Percentiles rank a stretch among this genome's conserved stretches.
phyloP scores from a whole-genome alignment of 345 rosid genomes.

The Rhodamnia argentea region DNA sequence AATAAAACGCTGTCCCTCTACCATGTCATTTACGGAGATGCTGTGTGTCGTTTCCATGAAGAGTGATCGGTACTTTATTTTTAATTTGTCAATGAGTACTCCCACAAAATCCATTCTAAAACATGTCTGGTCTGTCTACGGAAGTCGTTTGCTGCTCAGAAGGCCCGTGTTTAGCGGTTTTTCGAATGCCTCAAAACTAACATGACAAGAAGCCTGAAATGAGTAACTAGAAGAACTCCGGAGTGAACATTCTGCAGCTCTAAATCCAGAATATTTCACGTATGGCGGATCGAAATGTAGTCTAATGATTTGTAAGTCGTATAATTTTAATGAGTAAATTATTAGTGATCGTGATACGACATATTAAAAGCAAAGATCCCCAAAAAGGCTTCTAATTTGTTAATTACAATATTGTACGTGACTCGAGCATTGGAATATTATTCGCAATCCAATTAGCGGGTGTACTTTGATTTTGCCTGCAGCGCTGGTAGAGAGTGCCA shows the following conservation, averaged over 20 bases:
- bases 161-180: background rate
- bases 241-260: background rate
- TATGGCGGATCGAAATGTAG: background rate
- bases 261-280: background rate
- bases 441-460: background rate
- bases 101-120: background rate
- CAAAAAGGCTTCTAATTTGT: background rate
- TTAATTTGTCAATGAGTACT: background rate
- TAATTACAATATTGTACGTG: background rate
- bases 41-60: background rate
- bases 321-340: background rate
- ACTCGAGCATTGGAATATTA: background rate
- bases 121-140: background rate
- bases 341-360: background rate
- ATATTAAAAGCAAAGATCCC: background rate
- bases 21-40: background rate
- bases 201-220: background rate
- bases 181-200: background rate
- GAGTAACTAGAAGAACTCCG: background rate
- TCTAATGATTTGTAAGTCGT: background rate
- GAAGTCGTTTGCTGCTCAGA: background rate
- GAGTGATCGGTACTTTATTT: background rate
- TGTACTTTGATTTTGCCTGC: background rate
- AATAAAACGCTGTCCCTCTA: background rate
- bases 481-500: too few species aligned